Percentiles rank a stretch among this genome's conserved stretches.
Evolutionary conservation across 1,284 basidiomycete genomes (phyloP).

Genomic region (Termitomyces sp.): DNA sequence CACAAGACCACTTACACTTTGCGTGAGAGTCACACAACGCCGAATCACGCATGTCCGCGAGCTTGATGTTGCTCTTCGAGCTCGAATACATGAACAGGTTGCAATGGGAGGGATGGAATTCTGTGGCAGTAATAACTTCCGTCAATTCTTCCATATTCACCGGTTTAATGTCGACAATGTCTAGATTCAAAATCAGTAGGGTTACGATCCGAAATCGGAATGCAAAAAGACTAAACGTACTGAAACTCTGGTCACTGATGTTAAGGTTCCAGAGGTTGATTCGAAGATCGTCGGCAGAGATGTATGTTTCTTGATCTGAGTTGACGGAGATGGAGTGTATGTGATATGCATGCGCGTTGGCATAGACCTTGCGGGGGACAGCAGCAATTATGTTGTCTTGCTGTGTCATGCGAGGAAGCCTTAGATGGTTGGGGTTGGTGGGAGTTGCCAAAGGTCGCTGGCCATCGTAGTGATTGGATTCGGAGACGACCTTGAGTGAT

Average conservation of each 20-base stretch:
- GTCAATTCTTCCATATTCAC: constrained; percentile 99
- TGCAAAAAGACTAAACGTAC: constrained; percentile 48
- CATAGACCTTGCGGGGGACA: constrained; percentile 97
- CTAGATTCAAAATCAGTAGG: constrained; percentile 38
- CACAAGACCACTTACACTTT: constrained; percentile 67
- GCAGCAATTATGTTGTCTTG: constrained; percentile 99
- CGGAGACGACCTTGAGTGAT: constrained; percentile 91
- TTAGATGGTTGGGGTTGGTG: constrained; percentile 52
- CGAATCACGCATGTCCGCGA: constrained; percentile 99
- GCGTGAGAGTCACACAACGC: constrained; percentile 96
- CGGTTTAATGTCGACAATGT: constrained; percentile 99
- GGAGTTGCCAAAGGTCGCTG: constrained; percentile 64
- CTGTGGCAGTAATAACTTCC: constrained; percentile 98
- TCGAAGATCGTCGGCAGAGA: constrained; percentile 95
- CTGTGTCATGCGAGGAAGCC: constrained; percentile 84
- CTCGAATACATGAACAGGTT: constrained; percentile 99
- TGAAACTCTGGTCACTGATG: constrained; percentile 99
- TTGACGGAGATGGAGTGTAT: constrained; percentile 99
- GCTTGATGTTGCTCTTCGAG: constrained; percentile 99
- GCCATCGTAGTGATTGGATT: constrained; percentile 91
- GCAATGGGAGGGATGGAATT: constrained; percentile 97
- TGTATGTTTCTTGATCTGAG: constrained; percentile 99
- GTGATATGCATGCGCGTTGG: constrained; percentile 99
- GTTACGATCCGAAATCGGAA: background rate
- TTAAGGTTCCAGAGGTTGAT: constrained; percentile 99